These are phyloP conservation scores for Lactuca sativa DNA, from an alignment of 129 eudicot genomes.

Conservation along the genomic window DNA sequence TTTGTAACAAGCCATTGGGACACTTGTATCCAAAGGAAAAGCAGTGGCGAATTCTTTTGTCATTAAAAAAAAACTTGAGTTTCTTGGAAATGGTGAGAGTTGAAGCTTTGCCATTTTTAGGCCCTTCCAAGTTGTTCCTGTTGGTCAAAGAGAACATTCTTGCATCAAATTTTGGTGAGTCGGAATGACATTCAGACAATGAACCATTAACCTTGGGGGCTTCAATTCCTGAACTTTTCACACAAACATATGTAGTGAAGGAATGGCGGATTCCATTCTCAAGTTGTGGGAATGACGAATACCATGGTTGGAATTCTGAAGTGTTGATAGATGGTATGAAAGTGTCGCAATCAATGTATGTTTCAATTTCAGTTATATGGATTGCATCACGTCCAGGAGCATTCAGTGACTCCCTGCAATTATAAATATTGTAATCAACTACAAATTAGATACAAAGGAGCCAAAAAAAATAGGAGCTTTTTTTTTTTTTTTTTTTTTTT, in stretches of 20 bases:
- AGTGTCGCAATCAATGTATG: conserved; percentile 69
- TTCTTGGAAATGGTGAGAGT: background rate
- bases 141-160: conserved; percentile 62
- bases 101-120: conserved; percentile 37
- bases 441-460: background rate
- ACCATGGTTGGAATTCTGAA: conserved; percentile 83
- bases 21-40: conserved; percentile 73
- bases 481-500: too few relatives aligned
- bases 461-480: background rate
- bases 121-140: conserved; percentile 80
- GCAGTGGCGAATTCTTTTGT: conserved; percentile 62
- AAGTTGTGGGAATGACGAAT: conserved; percentile 59
- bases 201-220: conserved; percentile 16
- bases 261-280: conserved; percentile 61
- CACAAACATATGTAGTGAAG: conserved; percentile 76
- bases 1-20: conserved; percentile 61
- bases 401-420: conserved; percentile 87
- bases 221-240: conserved; percentile 44
- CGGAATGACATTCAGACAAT: conserved; percentile 30
- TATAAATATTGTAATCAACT: conserved; percentile 11
- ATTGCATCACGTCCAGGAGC: conserved; percentile 81
- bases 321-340: conserved; percentile 72
- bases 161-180: conserved; percentile 42
- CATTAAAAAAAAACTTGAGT: conserved; percentile 4
- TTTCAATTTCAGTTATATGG: conserved; percentile 80